These are phyloP conservation scores for Thyridium curvatum DNA, from an alignment of 2,329 filamentous ascomycete species.

Conservation along the genomic window DNA sequence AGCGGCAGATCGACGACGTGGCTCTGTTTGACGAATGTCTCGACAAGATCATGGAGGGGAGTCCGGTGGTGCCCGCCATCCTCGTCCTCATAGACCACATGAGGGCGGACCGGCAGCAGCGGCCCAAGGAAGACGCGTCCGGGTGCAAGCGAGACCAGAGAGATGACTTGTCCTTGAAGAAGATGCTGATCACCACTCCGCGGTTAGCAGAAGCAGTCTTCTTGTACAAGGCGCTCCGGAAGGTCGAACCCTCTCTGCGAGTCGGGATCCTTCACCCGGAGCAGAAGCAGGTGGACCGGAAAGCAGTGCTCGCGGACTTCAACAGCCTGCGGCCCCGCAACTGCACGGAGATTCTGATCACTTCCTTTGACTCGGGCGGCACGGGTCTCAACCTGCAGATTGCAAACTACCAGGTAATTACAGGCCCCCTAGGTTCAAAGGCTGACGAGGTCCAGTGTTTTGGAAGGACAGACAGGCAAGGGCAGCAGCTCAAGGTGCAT, in stretches of 20 bases:
- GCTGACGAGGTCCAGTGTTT: conserved; percentile 2
- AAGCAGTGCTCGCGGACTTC: conserved; percentile 9
- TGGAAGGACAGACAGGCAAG: conserved; percentile 1
- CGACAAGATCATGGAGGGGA: conserved; percentile 8
- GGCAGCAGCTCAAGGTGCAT: conserved; percentile 8
- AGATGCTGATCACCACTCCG: conserved; percentile 14
- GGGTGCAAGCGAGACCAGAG: not conserved
- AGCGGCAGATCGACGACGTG: conserved; percentile 8
- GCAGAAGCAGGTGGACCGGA: conserved; percentile 9
- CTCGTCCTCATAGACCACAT: conserved; percentile 10
- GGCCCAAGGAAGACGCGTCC: not conserved
- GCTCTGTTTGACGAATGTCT: conserved; percentile 9
- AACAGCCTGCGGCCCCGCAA: conserved; percentile 1
- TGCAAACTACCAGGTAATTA: conserved; percentile 15
- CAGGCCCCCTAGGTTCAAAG: conserved; percentile 10
- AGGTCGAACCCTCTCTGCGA: conserved; percentile 3
- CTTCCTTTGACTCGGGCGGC: conserved; percentile 12
- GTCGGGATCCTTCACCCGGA: conserved; percentile 12
- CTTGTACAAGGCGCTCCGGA: conserved; percentile 11
- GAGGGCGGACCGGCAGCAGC: conserved; percentile 6
- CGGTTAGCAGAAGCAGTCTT: conserved; percentile 14
- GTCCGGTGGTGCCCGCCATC: conserved; percentile 9
- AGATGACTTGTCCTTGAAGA: conserved; percentile 7
- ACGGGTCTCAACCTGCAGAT: conserved; percentile 12
- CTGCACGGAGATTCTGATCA: conserved; percentile 6